Base-by-base conservation (phyloP, 208 protist genomes). In the Leishmania martiniquensis region DNA sequence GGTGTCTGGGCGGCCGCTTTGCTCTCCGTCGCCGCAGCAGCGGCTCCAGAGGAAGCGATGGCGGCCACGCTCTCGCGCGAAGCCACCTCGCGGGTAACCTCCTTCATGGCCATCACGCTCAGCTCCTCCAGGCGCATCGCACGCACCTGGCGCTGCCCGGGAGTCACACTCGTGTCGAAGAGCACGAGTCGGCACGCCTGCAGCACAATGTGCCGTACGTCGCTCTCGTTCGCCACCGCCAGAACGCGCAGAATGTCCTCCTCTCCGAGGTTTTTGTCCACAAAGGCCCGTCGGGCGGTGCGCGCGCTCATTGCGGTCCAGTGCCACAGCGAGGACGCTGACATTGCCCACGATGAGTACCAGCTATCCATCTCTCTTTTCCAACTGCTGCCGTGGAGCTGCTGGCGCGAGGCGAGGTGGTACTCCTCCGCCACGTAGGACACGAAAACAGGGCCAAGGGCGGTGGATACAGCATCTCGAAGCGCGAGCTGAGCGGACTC, bases 391-490 rank as follows among this genome's bases (percentile, higher is more conserved):
- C 59, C 72, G 47, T 77, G 63, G 37, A 90, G 77, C 42, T 86
- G 73, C 77, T 94, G 88, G 4, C 86, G 85, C 1, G 86, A 82
- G 15, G 82, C 83, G 39, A 79, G 54, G 55, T 70, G 63, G 67
- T 92, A 94, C 78, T 90, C 74, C 73, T 90, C 68, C 25, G 88
- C 87, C 79, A 94, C 86, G 70, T 87, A 76, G 22, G 68, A 68
- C 39, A 94, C 82, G 39, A 92, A 49, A 13, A 75, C 75, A 6
- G 84, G 83, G 4, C 90, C 90, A 4, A 81, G 72, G 22, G 70
- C 68, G 13, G 87, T 91, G 22, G 87, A 83, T n/a, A 92, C 80
- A 67, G 88, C 88, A 59, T 94, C 90, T 17, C 69, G 71, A 34
- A 94, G 42, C 6, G 62, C 72, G 32, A 76, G 9, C 22, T 42